Base-by-base conservation (phyloP, 768 basidiomycete species). In the Infundibulicybe gibba region DNA sequence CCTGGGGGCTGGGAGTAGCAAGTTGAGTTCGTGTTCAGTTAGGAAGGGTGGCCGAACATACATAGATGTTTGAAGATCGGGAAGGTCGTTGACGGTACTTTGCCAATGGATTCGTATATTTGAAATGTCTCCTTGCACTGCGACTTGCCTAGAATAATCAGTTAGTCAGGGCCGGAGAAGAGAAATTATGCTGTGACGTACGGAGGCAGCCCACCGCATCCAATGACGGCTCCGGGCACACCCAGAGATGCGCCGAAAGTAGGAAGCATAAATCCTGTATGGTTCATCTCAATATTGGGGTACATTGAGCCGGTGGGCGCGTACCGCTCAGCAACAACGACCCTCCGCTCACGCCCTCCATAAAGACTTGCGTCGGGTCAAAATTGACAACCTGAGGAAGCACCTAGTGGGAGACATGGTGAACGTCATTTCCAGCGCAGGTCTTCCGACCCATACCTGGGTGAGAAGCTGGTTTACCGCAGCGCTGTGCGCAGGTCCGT, bases 341-440 rank as follows among this genome's bases (percentile, higher is more conserved):
- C 3, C 61, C 59, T 5, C 61, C 61, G 50, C 61, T 62, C 43
- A 62, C 47, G 19, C 61, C 61, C 41, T 61, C 61, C 49, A 62
- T 52, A 52, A 60, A 59, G 38, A 62, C 53, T 44, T 59, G 45
- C 11, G 51, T 45, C 33, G 50, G 31, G 32, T 62, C 61, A 41
- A 62, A 62, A 40, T 59, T 62, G 32, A 62, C 59, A 32, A 60
- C 47, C 32, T 53, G 56, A 0, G 59, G 59, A 11, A 59, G 40
- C 14, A 54, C 54, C 53, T 57, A 21, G n/a, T 20, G 16, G 44
- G 3, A 20, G 25, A 38, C 16, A 32, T 35, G 8, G 32, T 21
- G 2, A 32, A 31, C 34, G 19, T 19, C 12, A 25, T 20, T 37
- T 25, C n/a, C 6, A 38, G 33, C 16, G 25, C 25, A 25, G 25